Percentiles rank a stretch among this genome's conserved stretches.
phyloP scores from a whole-genome alignment of 352 stramenopile species.

The Phytopythium aichiense region DNA sequence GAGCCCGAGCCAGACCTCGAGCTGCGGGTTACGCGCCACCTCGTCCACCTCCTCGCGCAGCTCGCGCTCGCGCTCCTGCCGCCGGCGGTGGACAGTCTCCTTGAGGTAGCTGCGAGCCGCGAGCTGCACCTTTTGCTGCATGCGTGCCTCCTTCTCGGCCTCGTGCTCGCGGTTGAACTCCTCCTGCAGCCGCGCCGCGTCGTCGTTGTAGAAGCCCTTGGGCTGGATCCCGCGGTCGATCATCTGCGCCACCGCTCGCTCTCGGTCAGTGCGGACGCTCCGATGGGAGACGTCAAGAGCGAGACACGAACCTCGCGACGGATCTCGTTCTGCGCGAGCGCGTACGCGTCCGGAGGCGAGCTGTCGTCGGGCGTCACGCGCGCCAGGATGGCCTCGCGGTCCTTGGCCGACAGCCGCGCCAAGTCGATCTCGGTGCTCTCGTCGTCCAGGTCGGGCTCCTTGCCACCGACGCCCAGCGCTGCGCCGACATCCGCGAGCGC shows the following conservation, averaged over 20 bases:
- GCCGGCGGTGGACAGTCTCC: constrained; percentile 71
- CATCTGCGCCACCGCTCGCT: constrained; percentile 26
- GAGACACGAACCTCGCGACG: constrained; percentile 42
- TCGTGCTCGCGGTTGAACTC: constrained; percentile 73
- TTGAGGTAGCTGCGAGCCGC: constrained; percentile 72
- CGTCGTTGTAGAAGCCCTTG: constrained; percentile 85
- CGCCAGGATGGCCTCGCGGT: constrained; percentile 69
- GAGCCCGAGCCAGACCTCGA: constrained; percentile 74
- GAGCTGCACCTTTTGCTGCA: constrained; percentile 63
- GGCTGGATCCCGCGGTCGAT: constrained; percentile 81
- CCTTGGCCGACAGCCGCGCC: constrained; percentile 37
- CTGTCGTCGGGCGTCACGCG: constrained; percentile 68
- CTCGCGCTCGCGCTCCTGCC: constrained; percentile 59
- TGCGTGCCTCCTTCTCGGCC: constrained; percentile 54
- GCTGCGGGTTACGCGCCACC: constrained; percentile 52
- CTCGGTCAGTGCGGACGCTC: background rate
- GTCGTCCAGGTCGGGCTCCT: constrained; percentile 51
- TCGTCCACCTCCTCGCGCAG: constrained; percentile 74
- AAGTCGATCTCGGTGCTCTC: constrained; percentile 65
- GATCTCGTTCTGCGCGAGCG: constrained; percentile 79
- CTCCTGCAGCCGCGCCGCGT: constrained; percentile 73
- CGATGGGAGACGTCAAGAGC: background rate
- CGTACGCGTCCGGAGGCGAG: constrained; percentile 57
- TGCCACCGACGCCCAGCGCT: constrained; percentile 29
- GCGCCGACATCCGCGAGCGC: constrained; percentile 21